Base-by-base conservation (phyloP, 371 early-diverging fungal species). In the Rhizomucor pusillus region DNA sequence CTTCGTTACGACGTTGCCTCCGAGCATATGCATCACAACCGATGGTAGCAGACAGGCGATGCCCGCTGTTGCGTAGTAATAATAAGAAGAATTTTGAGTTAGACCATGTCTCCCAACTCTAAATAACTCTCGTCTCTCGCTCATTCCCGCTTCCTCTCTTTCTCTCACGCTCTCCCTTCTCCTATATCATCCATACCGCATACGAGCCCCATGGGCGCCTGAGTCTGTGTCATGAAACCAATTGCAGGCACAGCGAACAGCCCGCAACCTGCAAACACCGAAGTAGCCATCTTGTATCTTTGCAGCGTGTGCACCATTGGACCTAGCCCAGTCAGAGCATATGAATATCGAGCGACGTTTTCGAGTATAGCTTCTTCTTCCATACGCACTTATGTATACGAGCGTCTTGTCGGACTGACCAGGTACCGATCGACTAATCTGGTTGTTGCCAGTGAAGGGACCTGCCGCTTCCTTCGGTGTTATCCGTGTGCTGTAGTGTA, bases 241-340 rank as follows among this genome's bases (percentile, higher is more conserved):
- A 29, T 29, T 5, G 68, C 72, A 51, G 77, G 77, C 1, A 73
- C 77, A 9, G 73, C 67, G 36, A 67, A 60, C 19, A 69, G 52
- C 44, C 73, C 77, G 60, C 77, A 77, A 9, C 68, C 35, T 33
- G 71, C 69, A 62, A 77, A 77, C 43, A 77, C 59, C 1, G 77
- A 71, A 19, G 77, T 73, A 44, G 71, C 73, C 66, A 73, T 71
- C 58, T 77, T 77, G 29, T 77, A 77, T 57, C 65, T 50, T 54
- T 65, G 71, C 50, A 77, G 60, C 3, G 73, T 71, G 11, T 77
- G 71, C 0, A 67, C 54, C 59, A 76, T 73, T 1, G 77, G 77
- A 9, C 77, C 77, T 76, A 46, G 16, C n/a, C n/a, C n/a, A n/a
- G n/a, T n/a, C 35, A 37, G 23, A 40, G 47, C 5, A 43, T 11